phyloP scores from a whole-genome alignment of 2,329 filamentous ascomycete genomes.

The Trichoderma citrinoviride region DNA sequence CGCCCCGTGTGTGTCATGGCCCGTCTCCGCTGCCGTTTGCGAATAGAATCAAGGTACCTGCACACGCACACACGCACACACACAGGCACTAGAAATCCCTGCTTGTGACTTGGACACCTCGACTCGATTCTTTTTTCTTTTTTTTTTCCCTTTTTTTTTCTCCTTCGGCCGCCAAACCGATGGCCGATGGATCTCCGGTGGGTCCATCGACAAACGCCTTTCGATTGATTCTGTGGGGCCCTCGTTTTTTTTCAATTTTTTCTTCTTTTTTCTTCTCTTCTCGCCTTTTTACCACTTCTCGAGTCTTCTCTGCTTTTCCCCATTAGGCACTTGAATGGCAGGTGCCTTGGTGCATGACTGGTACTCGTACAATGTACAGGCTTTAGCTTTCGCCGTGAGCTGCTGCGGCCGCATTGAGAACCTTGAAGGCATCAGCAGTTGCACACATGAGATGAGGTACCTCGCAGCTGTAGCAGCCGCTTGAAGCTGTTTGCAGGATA shows the following conservation, averaged over 20 bases:
- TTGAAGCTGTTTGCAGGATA: too few relatives aligned
- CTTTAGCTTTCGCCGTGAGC: background rate
- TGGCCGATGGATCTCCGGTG: slow-evolving; percentile 21
- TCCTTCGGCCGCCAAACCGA: slow-evolving; percentile 11
- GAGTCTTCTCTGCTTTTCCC: slow-evolving; percentile 2
- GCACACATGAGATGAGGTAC: background rate
- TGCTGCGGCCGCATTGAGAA: background rate
- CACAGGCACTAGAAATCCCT: background rate
- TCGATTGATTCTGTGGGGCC: slow-evolving; percentile 18
- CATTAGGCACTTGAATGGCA: slow-evolving; percentile 12
- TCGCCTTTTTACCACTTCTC: background rate
- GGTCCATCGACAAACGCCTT: slow-evolving; percentile 14
- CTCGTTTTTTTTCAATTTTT: background rate
- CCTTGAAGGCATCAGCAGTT: background rate
- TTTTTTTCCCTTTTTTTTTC: too few relatives aligned
- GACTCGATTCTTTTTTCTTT: too few relatives aligned
- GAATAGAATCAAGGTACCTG: background rate
- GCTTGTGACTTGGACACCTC: background rate
- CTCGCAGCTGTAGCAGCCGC: background rate
- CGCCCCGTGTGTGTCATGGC: slow-evolving; percentile 4
- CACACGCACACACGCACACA: too few relatives aligned
- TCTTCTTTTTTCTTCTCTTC: background rate
- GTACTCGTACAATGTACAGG: too few relatives aligned
- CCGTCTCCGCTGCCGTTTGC: background rate
- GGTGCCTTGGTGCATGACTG: background rate